Evolutionary conservation across 306 rosid species (phyloP).

Genomic region (Pyrus pyrifolia): DNA sequence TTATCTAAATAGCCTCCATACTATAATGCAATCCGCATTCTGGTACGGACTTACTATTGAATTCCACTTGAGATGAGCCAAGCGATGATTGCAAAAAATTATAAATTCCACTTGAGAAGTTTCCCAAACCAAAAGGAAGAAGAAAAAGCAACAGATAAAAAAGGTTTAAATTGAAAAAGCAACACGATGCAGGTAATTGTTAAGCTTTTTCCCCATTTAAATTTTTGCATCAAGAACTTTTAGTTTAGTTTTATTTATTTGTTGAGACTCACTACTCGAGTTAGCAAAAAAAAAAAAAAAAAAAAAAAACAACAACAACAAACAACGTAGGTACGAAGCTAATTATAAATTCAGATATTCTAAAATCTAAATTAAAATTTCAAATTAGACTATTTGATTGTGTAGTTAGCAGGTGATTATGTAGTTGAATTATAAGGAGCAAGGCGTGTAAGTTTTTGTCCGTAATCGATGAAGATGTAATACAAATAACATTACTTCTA

Average conservation of each 20-base stretch:
- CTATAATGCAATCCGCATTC: neutral
- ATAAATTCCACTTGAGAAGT: neutral
- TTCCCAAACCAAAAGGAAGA: neutral
- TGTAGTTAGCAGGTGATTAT: neutral
- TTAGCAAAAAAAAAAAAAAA: neutral
- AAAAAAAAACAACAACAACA: too few species aligned
- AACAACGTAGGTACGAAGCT: too few species aligned
- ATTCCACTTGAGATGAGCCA: neutral
- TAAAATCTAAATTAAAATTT: neutral
- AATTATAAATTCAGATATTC: neutral
- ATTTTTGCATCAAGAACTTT: neutral
- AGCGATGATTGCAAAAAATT: conserved; percentile 1
- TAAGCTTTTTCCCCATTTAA: neutral
- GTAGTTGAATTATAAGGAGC: neutral
- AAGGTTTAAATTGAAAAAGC: neutral
- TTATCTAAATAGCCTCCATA: too few species aligned
- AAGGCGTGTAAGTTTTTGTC: neutral
- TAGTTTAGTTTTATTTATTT: neutral
- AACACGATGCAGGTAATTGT: neutral
- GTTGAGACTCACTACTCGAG: neutral
- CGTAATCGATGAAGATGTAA: too few species aligned
- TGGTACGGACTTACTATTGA: neutral
- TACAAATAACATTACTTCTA: neutral
- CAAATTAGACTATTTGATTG: too few species aligned
- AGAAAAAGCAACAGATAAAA: neutral